phyloP scores from a whole-genome alignment of 1,139 yeast genomes.

The Lodderomyces theae region DNA sequence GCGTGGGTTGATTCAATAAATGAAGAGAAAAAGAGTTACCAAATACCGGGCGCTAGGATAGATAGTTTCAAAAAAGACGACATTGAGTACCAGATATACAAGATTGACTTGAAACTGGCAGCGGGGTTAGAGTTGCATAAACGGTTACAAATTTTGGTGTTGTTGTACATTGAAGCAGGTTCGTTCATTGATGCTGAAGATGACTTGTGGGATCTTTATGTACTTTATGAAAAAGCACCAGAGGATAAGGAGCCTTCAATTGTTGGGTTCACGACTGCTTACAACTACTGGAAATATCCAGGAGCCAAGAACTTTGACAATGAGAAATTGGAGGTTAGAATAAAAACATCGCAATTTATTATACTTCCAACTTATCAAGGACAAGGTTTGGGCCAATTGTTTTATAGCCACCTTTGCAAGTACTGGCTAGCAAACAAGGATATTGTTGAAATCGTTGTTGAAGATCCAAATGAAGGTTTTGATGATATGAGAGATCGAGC shows the following conservation, averaged over 20 bases:
- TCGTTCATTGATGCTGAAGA: constrained; percentile 78
- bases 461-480: constrained; percentile 92
- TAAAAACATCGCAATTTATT: constrained; percentile 84
- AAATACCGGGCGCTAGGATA: constrained; percentile 50
- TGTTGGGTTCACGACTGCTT: constrained; percentile 80
- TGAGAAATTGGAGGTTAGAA: constrained; percentile 45
- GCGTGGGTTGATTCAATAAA: constrained; percentile 61
- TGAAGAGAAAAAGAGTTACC: constrained; percentile 38
- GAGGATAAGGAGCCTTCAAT: constrained; percentile 41
- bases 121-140: constrained; percentile 55
- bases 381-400: constrained; percentile 62
- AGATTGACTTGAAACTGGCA: constrained; percentile 38
- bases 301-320: constrained; percentile 58
- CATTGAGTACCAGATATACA: constrained; percentile 33
- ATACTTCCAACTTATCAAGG: constrained; percentile 79
- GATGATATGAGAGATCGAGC: constrained; percentile 86
- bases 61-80: constrained; percentile 30
- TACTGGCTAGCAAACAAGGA: constrained; percentile 52
- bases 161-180: constrained; percentile 91
- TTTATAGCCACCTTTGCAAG: constrained; percentile 57
- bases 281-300: constrained; percentile 77
- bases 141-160: constrained; percentile 74
- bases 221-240: constrained; percentile 44
- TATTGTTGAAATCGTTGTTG: constrained; percentile 81
- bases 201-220: constrained; percentile 66